Percentiles rank a stretch among this genome's conserved stretches.
phyloP scores from a whole-genome alignment of 148 eudicot species.

The Spergularia bocconei region DNA sequence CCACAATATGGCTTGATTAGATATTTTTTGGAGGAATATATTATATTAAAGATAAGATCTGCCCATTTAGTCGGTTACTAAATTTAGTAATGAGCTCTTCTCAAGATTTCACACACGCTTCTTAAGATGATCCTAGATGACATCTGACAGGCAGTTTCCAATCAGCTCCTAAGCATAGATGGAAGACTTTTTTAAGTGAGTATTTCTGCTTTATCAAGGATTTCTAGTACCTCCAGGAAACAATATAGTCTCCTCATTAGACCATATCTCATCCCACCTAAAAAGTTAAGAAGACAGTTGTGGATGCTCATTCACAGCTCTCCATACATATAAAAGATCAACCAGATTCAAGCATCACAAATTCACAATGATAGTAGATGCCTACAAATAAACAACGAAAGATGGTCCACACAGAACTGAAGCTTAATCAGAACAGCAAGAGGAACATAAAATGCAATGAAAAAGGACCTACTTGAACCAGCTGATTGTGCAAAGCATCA shows the following conservation, averaged over 20 bases:
- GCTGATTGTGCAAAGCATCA: slow-evolving; percentile 85
- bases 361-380: neutral
- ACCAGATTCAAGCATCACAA: neutral
- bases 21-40: neutral
- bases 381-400: neutral
- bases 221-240: neutral
- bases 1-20: neutral
- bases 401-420: neutral
- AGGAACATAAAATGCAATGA: slow-evolving; percentile 3
- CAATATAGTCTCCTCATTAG: neutral
- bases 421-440: neutral
- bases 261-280: too few relatives aligned
- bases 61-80: neutral
- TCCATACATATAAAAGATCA: neutral
- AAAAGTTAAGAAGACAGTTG: neutral
- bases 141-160: neutral
- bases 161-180: neutral
- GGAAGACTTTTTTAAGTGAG: neutral
- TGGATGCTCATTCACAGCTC: neutral
- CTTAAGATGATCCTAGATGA: neutral
- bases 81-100: neutral
- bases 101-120: neutral
- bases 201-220: neutral
- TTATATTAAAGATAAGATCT: neutral
- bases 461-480: slow-evolving; percentile 66